Conservation (phyloP, 768 basidiomycete genomes). For the Psilocybe cubensis region DNA sequence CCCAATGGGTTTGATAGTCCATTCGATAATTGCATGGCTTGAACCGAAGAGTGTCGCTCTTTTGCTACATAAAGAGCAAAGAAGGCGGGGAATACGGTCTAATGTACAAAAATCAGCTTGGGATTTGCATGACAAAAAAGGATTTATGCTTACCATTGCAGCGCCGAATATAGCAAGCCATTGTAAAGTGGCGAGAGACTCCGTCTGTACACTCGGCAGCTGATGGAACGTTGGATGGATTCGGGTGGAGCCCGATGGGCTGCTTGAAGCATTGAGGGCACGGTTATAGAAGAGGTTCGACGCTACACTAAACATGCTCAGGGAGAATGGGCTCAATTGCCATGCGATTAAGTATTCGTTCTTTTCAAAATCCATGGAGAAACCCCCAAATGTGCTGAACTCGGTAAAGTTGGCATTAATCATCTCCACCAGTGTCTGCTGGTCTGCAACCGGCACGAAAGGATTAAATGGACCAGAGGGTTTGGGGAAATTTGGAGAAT, state of each 20-base stretch:
- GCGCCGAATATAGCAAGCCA: slow-evolving; percentile 79
- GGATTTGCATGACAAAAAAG: neutral
- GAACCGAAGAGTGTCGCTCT: slow-evolving; percentile 72
- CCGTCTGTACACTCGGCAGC: slow-evolving; percentile 56
- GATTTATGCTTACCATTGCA: slow-evolving; percentile 55
- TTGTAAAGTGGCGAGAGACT: slow-evolving; percentile 64
- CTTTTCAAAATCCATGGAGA: slow-evolving; percentile 15
- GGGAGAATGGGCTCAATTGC: slow-evolving; percentile 32
- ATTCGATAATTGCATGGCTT: slow-evolving; percentile 83
- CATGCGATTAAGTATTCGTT: slow-evolving; percentile 13
- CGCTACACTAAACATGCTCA: slow-evolving; percentile 65
- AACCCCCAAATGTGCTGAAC: slow-evolving; percentile 9
- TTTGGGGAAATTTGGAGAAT: neutral
- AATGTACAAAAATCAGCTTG: neutral
- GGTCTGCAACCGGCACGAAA: slow-evolving; percentile 8
- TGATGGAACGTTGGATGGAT: slow-evolving; percentile 58
- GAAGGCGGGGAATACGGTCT: slow-evolving; percentile 82
- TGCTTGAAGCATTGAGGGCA: slow-evolving; percentile 55
- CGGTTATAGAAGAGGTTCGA: slow-evolving; percentile 68
- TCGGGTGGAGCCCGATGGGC: slow-evolving; percentile 39
- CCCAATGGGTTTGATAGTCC: slow-evolving; percentile 71
- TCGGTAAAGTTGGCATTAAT: neutral
- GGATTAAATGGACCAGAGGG: slow-evolving; percentile 1
- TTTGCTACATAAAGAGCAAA: slow-evolving; percentile 75
- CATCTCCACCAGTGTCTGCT: neutral